Base-by-base conservation (phyloP, 108 stramenopile genomes). In the Conticribra guillardii region DNA sequence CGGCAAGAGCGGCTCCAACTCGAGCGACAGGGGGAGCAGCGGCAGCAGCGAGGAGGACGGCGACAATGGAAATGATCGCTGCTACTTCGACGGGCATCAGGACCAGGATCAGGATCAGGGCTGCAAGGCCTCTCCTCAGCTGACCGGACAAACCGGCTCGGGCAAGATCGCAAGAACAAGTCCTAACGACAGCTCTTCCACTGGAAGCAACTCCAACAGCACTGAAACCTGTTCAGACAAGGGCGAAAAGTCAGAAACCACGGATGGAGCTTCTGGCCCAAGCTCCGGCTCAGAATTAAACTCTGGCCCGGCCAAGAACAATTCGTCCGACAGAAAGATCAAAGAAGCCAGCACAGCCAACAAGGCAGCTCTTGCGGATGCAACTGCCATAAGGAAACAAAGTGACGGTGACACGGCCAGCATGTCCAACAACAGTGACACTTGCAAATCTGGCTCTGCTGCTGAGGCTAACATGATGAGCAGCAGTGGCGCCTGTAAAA, bases 31-130 rank as follows among this genome's bases (percentile, higher is more conserved):
- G 37, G 37, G 37, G 37, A 11, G 37, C 37, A 41, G 37, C 37
- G 37, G 37, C 37, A 41, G 37, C 37, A 41, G 37, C 37, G 37
- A 41, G 37, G 37, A 41, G 37, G 37, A 41, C 37, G 37, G 37
- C 8, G 37, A 41, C n/a, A n/a, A n/a, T n/a, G n/a, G n/a, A n/a
- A n/a, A n/a, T n/a, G n/a, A n/a, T n/a, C n/a, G n/a, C n/a, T 41
- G 37, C 11, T 41, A 41, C 37, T 41, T 41, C 37, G 37, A 41
- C n/a, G n/a, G n/a, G n/a, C n/a, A n/a, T n/a, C n/a, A n/a, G 37
- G 37, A 11, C 37, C 37, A 41, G 8, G 37, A 41, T 41, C 37
- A 41, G 11, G 37, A 11, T 41, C 37, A 41, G 11, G 37, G 37
- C 11, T n/a, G n/a, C 37, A 41, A n/a, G n/a, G n/a, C n/a, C n/a